These are phyloP conservation scores for Picochlorum costavermella DNA, from an alignment of 139 green algal genomes.

Conservation along the genomic window DNA sequence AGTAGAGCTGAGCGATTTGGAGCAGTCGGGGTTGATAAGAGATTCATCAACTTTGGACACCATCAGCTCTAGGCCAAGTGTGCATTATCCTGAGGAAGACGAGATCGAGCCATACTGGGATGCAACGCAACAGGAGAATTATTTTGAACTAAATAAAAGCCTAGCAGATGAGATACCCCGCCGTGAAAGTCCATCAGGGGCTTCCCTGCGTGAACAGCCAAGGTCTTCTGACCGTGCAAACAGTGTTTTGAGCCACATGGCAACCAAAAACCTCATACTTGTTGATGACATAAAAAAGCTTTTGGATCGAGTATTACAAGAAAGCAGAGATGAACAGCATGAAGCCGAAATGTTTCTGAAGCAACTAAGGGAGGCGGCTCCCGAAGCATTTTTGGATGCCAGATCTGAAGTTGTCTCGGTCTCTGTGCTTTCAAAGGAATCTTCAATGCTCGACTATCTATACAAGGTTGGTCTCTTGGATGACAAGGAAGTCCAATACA, in stretches of 20 bases:
- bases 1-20: slow-evolving; percentile 5
- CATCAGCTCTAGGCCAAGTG: neutral
- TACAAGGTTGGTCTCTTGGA: slow-evolving; percentile 2
- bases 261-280: neutral
- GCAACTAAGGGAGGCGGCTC: neutral
- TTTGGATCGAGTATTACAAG: slow-evolving; percentile 3
- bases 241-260: slow-evolving; percentile 1
- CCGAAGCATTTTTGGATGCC: neutral
- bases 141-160: neutral
- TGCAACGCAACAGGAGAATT: neutral
- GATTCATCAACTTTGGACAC: neutral
- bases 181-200: neutral
- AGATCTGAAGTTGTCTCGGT: neutral
- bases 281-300: neutral
- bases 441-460: neutral
- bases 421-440: slow-evolving; percentile 3
- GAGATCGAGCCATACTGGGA: slow-evolving; percentile 9
- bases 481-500: slow-evolving; percentile 3
- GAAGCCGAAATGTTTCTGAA: slow-evolving; percentile 2
- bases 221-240: neutral
- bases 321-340: slow-evolving; percentile 7
- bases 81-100: neutral
- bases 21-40: neutral
- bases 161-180: neutral
- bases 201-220: neutral